Conservation (phyloP, 2,329 filamentous ascomycete genomes). For the Fusarium avenaceum region DNA sequence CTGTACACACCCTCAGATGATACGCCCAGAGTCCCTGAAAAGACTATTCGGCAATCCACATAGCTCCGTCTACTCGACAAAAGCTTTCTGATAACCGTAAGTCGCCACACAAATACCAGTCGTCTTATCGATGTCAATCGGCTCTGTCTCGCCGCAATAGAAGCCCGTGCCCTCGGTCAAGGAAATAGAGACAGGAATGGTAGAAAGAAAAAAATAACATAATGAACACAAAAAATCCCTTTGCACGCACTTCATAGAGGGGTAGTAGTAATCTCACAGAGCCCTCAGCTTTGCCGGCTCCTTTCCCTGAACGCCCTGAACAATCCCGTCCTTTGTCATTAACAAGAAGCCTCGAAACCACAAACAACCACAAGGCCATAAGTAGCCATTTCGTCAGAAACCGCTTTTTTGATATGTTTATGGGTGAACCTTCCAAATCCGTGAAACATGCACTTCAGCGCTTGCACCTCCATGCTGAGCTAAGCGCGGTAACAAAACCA, state of each 20-base stretch:
- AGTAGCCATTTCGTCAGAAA: slow-evolving; percentile 34
- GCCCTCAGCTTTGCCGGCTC: slow-evolving; percentile 47
- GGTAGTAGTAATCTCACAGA: slow-evolving; percentile 44
- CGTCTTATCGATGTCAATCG: not conserved
- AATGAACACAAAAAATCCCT: slow-evolving; percentile 36
- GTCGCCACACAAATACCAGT: slow-evolving; percentile 3
- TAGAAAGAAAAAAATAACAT: slow-evolving; percentile 32
- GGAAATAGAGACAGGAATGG: slow-evolving; percentile 36
- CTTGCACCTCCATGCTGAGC: not conserved
- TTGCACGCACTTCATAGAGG: slow-evolving; percentile 48
- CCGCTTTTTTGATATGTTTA: slow-evolving; percentile 29
- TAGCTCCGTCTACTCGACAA: slow-evolving; percentile 29
- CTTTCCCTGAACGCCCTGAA: slow-evolving; percentile 50
- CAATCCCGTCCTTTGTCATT: slow-evolving; percentile 49
- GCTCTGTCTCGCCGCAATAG: slow-evolving; percentile 24
- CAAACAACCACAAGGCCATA: slow-evolving; percentile 34
- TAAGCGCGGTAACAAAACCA: not conserved
- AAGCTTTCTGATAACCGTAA: slow-evolving; percentile 9
- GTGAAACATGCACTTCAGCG: slow-evolving; percentile 8
- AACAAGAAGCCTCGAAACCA: slow-evolving; percentile 44
- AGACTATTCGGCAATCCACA: slow-evolving; percentile 31
- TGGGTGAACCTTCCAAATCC: slow-evolving; percentile 25
- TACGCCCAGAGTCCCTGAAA: slow-evolving; percentile 26
- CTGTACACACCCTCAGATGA: slow-evolving; percentile 33
- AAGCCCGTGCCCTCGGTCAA: slow-evolving; percentile 28